Base-by-base conservation (phyloP, 352 stramenopile genomes). In the Globisporangium takayamanum region DNA sequence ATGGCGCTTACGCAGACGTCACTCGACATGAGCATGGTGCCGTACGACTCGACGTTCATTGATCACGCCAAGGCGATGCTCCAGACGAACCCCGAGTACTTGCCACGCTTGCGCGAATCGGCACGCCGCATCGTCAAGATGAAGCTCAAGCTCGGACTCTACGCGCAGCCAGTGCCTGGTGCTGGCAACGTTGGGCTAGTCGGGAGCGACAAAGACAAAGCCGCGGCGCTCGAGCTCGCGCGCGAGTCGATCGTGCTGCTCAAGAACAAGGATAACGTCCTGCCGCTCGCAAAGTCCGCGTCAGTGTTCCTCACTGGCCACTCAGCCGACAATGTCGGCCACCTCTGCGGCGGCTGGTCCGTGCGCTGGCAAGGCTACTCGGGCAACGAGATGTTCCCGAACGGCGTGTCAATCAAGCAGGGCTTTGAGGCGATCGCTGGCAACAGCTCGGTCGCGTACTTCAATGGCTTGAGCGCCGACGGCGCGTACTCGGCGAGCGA, bases 1-100 rank as follows among this genome's bases (percentile, higher is more conserved):
- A 77, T 93, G 65, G 60, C 83, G 5, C 68, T 97, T 26, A 66
- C 67, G 36, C 75, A 94, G 50, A 90, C 87, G 1, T 76, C 75
- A 28, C 68, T 98, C 25, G 92, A 98, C 62, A 94, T 98, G 80
- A 96, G 80, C 57, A 97, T 97, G 91, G 84, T 95, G 48, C 74
- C 74, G 11, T 66, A 67, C 50, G 66, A 83, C 51, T 69, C 70
- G 0, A 54, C 67, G 7, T 83, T 86, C 50, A 78, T 94, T 47
- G 66, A 80, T 12, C 67, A 77, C 26, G 69, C 60, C n/a, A 78
- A 76, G 20, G 36, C 50, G 2, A 66, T 73, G 14, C 62, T 88
- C 3, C 5, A 82, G 41, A 26, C 59, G 15, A 67, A 72, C 10
- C 74, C 73, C 2, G 54, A 57, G 10, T 50, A 80, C 11, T 44